A percentile compares a stretch with the other conserved stretches of the same genome.
Conservation (phyloP, 306 rosid species). For the Psophocarpus tetragonolobus region DNA sequence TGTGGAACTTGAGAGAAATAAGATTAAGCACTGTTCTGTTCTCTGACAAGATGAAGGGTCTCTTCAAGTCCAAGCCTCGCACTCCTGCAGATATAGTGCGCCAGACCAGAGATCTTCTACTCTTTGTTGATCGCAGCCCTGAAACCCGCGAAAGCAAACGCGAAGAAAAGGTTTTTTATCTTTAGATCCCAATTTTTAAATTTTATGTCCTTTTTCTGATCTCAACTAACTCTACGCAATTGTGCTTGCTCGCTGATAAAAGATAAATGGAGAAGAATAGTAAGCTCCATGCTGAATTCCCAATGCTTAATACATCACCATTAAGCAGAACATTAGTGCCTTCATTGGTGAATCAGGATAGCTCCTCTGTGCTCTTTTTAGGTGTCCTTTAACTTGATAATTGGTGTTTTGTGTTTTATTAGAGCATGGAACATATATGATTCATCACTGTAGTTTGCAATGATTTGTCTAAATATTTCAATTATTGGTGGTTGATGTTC, state of each 20-base stretch:
- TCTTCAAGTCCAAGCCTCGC: slow-evolving; percentile 94
- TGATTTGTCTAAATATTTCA: neutral
- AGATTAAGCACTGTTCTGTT: neutral
- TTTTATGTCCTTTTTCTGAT: neutral
- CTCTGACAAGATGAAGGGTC: slow-evolving; percentile 67
- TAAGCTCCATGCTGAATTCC: neutral
- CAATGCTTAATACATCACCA: neutral
- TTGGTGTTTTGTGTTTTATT: neutral
- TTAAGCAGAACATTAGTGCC: neutral
- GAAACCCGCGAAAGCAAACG: slow-evolving; percentile 81
- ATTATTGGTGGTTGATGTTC: neutral
- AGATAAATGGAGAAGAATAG: too few relatives aligned
- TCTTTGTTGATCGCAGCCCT: slow-evolving; percentile 47
- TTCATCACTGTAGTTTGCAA: neutral
- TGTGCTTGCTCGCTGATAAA: neutral
- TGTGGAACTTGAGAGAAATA: neutral
- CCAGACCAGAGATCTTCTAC: slow-evolving; percentile 86
- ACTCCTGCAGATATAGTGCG: slow-evolving; percentile 87
- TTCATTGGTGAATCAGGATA: neutral
- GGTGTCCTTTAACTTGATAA: neutral
- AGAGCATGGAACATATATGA: neutral
- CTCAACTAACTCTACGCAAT: neutral
- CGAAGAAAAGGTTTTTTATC: slow-evolving; percentile 73
- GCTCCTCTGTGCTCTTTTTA: neutral
- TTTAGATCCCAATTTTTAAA: neutral